Evolutionary conservation across 495 filamentous ascomycete genomes (phyloP), one percentile per base, ranked within the genome.

Genomic region (Zalerion maritima): DNA sequence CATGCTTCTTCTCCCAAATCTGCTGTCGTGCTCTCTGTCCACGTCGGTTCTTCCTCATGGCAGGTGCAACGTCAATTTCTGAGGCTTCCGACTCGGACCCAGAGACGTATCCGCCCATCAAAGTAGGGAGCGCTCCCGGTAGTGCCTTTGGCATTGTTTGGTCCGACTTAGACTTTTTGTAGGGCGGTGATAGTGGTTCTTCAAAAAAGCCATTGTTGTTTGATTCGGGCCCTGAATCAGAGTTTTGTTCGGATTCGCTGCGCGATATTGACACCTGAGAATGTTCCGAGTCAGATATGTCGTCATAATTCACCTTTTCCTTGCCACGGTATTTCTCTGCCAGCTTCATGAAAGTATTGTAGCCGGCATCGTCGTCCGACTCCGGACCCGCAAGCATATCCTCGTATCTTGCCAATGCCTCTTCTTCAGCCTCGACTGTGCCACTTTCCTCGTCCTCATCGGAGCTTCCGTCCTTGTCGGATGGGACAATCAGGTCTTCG

Each of bases 1-100:
- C 82, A 43, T 64, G 94, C 47, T 93, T 94, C 61, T 92, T 87
- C 61, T 94, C 87, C 78, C 78, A 85, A 28, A 94, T 64, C 6
- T 73, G 69, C 21, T 81, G 78, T 8, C 89, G 72, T 5, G 81
- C 87, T 31, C 77, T 75, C 50, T 97, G 89, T 7, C 89, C 89
- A 45, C 78, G 73, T 16, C 89, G 66, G 52, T 97, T 96, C 53
- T 87, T 94, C 24, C 61, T 54, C 26, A 41, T 24, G 5, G 48
- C 34, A 4, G 60, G 60, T 6, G 47, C 49, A 11, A 55, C 43
- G 28, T 67, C 67, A 9, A 68, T 43, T 29, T 75, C 75, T 1
- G 69, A 58, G 8, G 57, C 52, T 27, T 58, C 49, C 3, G 63
- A 62, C 38, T 86, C 84, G 3, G 81, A 86, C 39, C 84, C 89